Conservation (phyloP, 306 rosid genomes). For the Medicago truncatula region DNA sequence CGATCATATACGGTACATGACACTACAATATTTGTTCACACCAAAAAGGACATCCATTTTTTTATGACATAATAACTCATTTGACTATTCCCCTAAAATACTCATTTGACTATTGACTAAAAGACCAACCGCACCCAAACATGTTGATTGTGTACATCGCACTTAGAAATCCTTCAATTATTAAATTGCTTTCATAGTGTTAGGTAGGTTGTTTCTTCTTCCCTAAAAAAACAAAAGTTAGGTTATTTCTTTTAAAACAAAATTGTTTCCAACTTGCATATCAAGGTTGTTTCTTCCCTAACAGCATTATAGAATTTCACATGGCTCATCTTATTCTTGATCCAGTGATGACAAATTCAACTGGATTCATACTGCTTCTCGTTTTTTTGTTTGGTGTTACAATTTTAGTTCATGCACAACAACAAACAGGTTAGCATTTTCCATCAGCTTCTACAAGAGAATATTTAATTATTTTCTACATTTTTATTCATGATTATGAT, state of each 20-base stretch:
- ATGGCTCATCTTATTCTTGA: neutral
- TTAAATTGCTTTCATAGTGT: neutral
- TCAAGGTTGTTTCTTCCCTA: neutral
- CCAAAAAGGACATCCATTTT: no score
- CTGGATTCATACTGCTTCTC: no score
- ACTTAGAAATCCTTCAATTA: neutral
- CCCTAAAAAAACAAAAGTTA: neutral
- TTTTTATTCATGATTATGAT: neutral
- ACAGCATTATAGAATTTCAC: constrained; percentile 1
- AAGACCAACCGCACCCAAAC: neutral
- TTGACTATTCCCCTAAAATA: no score
- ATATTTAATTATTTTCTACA: constrained; percentile 14
- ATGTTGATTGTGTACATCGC: neutral
- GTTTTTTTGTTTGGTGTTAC: no score
- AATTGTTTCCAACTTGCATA: constrained; percentile 5
- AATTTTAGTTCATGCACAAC: constrained; percentile 49
- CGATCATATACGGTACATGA: no score
- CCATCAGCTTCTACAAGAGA: neutral
- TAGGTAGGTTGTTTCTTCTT: neutral
- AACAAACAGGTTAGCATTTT: constrained; percentile 57
- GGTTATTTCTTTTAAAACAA: constrained; percentile 14
- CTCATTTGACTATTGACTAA: no score
- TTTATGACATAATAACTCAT: no score
- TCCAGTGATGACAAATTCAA: neutral
- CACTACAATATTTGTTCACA: no score